Evolutionary conservation across 2,329 filamentous ascomycete species (phyloP).

Genomic region (Neofusicoccum cordaticola): DNA sequence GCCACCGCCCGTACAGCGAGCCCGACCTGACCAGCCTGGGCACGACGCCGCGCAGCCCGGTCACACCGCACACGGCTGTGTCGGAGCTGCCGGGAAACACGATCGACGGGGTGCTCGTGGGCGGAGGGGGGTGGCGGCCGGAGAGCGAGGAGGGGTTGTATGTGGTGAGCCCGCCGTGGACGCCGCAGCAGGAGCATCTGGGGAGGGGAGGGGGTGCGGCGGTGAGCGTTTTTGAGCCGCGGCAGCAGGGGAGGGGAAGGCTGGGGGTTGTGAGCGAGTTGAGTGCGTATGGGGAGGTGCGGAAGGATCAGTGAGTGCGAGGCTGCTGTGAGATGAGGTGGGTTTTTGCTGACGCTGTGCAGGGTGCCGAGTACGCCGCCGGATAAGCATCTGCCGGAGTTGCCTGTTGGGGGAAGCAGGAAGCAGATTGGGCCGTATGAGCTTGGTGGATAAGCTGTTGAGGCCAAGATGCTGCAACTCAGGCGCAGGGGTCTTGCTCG

Average conservation of each 20-base stretch:
- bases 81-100: not conserved
- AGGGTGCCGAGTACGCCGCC: constrained; percentile 7
- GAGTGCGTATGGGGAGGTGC: constrained; percentile 9
- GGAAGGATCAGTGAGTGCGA: constrained; percentile 4
- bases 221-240: not conserved
- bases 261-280: not conserved
- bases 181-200: not conserved
- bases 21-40: not conserved
- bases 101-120: not conserved
- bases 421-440: not conserved
- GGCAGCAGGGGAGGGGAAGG: not conserved
- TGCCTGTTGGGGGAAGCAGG: not conserved
- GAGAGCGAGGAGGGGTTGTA: not conserved
- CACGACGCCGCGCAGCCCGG: not conserved
- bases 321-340: not conserved
- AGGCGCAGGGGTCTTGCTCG: no score
- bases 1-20: not conserved
- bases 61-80: not conserved
- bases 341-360: not conserved
- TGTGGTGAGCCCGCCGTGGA: not conserved
- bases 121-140: not conserved
- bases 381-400: not conserved
- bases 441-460: not conserved
- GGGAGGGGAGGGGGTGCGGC: not conserved
- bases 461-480: no score